Base-by-base conservation (phyloP, 2,329 filamentous ascomycete species). In the Neopestalotiopsis sp. region DNA sequence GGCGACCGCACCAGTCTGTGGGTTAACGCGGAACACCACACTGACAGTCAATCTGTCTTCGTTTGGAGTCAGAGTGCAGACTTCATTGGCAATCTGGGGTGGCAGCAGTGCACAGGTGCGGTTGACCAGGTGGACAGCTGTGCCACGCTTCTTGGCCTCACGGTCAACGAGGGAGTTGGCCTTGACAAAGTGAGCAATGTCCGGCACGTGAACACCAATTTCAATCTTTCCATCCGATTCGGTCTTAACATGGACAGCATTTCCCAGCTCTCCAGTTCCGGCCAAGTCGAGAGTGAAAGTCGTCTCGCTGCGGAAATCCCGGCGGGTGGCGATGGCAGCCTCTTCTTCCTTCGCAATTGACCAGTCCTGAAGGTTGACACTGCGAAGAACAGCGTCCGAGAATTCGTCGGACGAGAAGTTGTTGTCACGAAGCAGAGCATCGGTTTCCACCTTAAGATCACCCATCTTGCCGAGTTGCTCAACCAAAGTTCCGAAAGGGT, bases 351-450 rank as follows among this genome's bases (percentile, higher is more conserved):
- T 93, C 52, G 89, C 88, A 66, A 98, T 84, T 14, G 94, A 92
- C 95, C 95, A 98, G 74, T 97, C 93, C 72, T 97, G 94, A 74
- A 94, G 92, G 52, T 94, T 94, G 72, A 98, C 93, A 78, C 94
- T 98, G 80, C 95, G 94, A 72, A 97, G 84, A 63, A 99, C 96
- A 68, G 96, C 95, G 76, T 99, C 96, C 4, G 95, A 97, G 81
- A 99, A 99, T 73, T 98, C 96, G 77, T 99, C 96, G 0, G 95
- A 95, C 14, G 93, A 93, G 78, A 99, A 99, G 85, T 99, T 99
- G 88, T 99, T 99, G 84, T 99, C 96, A 71, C 96, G 92, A 65
- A 99, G 89, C 68, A 99, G 89, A 69, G 96, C 96, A 84, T 99
- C 96, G 2, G 96, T 99, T 84, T 99, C 96, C 69, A 99, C 95